Evolutionary conservation across 768 basidiomycete species (phyloP), one percentile per base, ranked within the genome.

Genomic region (Neoboletus brunneissimus): DNA sequence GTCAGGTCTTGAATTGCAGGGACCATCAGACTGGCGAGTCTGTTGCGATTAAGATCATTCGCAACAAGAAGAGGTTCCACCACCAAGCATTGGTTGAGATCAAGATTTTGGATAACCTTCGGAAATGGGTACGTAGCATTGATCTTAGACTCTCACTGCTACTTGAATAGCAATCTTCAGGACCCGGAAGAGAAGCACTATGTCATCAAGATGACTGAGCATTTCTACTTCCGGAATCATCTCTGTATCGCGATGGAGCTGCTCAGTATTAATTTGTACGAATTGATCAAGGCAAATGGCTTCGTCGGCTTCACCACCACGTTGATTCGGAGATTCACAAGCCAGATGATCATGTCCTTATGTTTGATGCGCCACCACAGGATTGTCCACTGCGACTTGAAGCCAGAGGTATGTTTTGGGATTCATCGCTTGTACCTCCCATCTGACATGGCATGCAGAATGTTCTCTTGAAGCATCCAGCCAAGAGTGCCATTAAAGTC

Each of bases 41-140:
- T n/a, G 92, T 98, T 11, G 97, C 97, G 18, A 87, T 99, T 76
- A 99, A 99, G 80, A 98, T 99, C 59, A 98, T 99, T 64, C 86
- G 97, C 40, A 98, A 98, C 78, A 98, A 98, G 80, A 98, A 98
- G 74, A 82, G 97, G 47, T 98, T 98, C 78, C 95, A 98, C 71
- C 92, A 96, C 65, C 97, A 98, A 72, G 97, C 96, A 1, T 72
- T 98, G 43, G 95, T 98, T n/a, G 97, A 98, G 76, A 96, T 98
- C 75, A 98, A 98, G 75, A 98, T 99, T 55, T 76, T 99, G 59
- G 94, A 98, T 64, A 98, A 91, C 70, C 79, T 98, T 63, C 85
- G 91, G 31, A 94, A 95, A 90, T 98, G 97, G 97, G 95, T 93
- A 65, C 55, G 88, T 77, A n/a, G 20, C 29, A 8, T 25, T 55